phyloP scores from a whole-genome alignment of 768 basidiomycete genomes.

The Pleurotus cornucopiae region DNA sequence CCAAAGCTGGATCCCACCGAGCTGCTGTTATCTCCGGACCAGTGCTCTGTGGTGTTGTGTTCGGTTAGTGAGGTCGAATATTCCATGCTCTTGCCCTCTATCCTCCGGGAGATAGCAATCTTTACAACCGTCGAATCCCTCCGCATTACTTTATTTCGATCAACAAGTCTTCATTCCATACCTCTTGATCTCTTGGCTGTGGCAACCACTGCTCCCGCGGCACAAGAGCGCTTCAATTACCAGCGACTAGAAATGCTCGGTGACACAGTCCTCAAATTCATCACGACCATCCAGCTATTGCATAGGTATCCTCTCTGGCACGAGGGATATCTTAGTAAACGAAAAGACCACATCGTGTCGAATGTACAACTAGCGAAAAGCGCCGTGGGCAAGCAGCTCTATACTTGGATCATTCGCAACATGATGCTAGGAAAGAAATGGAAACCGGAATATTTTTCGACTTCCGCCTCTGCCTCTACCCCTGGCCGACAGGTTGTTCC shows the following conservation, averaged over 20 bases:
- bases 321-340: conserved; percentile 67
- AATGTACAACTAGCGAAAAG: conserved; percentile 68
- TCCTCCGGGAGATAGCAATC: conserved; percentile 57
- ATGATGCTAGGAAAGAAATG: conserved; percentile 46
- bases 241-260: conserved; percentile 75
- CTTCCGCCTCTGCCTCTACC: background rate
- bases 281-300: conserved; percentile 54
- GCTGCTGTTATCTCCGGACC: conserved; percentile 39
- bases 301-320: conserved; percentile 72
- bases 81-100: conserved; percentile 57
- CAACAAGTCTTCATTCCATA: conserved; percentile 36
- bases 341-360: conserved; percentile 72
- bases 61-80: conserved; percentile 52
- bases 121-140: conserved; percentile 47
- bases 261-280: conserved; percentile 70
- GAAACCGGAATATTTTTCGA: conserved; percentile 39
- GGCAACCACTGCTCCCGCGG: conserved; percentile 59
- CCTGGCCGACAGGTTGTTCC: background rate
- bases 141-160: conserved; percentile 40
- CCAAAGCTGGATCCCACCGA: conserved; percentile 15
- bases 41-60: conserved; percentile 44
- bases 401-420: conserved; percentile 69
- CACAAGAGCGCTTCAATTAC: conserved; percentile 59
- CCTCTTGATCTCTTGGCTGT: conserved; percentile 44
- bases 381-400: conserved; percentile 45